phyloP scores from a whole-genome alignment of 2,329 filamentous ascomycete species.

The Sphaerulina musiva region DNA sequence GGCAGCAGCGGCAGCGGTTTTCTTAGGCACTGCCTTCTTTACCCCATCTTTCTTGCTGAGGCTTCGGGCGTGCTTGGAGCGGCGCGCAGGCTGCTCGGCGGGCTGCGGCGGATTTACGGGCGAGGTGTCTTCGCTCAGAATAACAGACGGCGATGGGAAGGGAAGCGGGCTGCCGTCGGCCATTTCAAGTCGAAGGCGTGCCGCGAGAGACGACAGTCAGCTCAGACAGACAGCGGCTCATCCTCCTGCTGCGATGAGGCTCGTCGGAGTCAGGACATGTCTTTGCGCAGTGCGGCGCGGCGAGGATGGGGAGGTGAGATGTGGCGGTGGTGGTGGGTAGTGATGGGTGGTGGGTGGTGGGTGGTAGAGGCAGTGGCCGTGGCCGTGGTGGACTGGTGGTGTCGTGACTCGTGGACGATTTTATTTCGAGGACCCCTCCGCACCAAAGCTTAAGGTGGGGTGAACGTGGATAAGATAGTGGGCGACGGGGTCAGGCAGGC shows the following conservation, averaged over 20 bases:
- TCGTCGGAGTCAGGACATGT: not conserved
- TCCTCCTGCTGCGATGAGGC: not conserved
- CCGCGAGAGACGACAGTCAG: not conserved
- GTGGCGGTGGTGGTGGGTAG: too few species aligned
- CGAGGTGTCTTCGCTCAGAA: slow-evolving; percentile 36
- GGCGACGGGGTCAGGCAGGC: too few species aligned
- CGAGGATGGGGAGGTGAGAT: too few species aligned
- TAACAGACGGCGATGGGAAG: slow-evolving; percentile 55
- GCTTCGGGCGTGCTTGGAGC: slow-evolving; percentile 29
- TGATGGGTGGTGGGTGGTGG: too few species aligned
- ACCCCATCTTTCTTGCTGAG: slow-evolving; percentile 19
- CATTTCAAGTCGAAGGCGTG: slow-evolving; percentile 28
- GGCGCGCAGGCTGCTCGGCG: slow-evolving; percentile 21
- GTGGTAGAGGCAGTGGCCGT: too few species aligned
- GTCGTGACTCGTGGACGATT: too few species aligned
- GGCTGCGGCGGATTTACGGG: slow-evolving; percentile 23
- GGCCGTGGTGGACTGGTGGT: too few species aligned
- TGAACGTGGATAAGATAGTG: too few species aligned
- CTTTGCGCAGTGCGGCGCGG: not conserved
- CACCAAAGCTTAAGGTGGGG: too few species aligned
- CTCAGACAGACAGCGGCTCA: not conserved
- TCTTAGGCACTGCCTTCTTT: slow-evolving; percentile 23
- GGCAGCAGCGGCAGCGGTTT: slow-evolving; percentile 15
- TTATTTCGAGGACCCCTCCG: too few species aligned
- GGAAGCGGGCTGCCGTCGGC: slow-evolving; percentile 48